Evolutionary conservation across 2,329 filamentous ascomycete species (phyloP).

Genomic region (Cercospora brassicicola): DNA sequence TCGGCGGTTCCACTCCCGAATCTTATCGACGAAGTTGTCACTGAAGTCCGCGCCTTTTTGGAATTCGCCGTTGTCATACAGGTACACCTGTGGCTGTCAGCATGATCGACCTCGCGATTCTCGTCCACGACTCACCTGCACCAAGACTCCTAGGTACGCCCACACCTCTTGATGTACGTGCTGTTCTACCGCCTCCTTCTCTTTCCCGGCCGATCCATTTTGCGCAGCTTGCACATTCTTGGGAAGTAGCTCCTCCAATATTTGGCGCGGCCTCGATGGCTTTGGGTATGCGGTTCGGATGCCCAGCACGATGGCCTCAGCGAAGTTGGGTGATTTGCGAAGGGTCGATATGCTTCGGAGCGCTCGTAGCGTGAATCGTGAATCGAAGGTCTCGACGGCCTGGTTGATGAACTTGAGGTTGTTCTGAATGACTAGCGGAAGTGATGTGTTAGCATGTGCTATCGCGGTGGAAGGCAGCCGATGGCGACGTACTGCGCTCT

Average conservation of each 20-base stretch:
- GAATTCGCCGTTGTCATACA: slow-evolving; percentile 81
- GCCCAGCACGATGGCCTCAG: slow-evolving; percentile 36
- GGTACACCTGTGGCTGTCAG: slow-evolving; percentile 69
- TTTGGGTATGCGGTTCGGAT: slow-evolving; percentile 40
- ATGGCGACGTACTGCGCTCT: slow-evolving; percentile 36
- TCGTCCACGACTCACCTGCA: slow-evolving; percentile 34
- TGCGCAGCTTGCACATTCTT: slow-evolving; percentile 24
- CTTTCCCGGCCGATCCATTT: slow-evolving; percentile 24
- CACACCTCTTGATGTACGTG: slow-evolving; percentile 40
- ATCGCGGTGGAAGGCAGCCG: slow-evolving; percentile 18
- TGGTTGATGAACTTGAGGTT: slow-evolving; percentile 91
- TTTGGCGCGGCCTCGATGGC: slow-evolving; percentile 33
- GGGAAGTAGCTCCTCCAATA: slow-evolving; percentile 38
- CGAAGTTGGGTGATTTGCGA: slow-evolving; percentile 67
- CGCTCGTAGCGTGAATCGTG: slow-evolving; percentile 89
- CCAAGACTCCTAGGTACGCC: slow-evolving; percentile 41
- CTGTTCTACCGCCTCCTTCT: slow-evolving; percentile 31
- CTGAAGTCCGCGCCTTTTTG: slow-evolving; percentile 84
- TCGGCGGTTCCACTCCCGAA: slow-evolving; percentile 86
- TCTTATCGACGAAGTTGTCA: slow-evolving; percentile 74
- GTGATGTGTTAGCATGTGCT: slow-evolving; percentile 1
- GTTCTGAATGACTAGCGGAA: slow-evolving; percentile 77
- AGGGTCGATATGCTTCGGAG: slow-evolving; percentile 93
- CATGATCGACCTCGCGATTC: neutral
- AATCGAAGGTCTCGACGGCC: slow-evolving; percentile 88